These are phyloP conservation scores for Neoboletus subvelutipes DNA, from an alignment of 768 basidiomycete genomes.

Conservation along the genomic window DNA sequence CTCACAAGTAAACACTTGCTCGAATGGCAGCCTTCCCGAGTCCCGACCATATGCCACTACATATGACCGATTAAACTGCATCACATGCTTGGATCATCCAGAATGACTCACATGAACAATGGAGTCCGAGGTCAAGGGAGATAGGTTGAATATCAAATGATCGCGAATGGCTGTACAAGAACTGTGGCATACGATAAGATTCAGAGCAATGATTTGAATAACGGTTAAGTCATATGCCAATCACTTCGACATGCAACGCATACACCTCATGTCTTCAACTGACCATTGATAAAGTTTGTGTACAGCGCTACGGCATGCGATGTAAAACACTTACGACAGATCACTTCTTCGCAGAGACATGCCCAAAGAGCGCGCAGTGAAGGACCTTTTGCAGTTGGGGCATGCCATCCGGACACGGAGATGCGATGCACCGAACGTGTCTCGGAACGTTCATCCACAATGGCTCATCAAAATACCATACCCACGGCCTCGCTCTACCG, in stretches of 20 bases:
- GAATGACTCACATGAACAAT: background rate
- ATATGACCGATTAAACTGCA: background rate
- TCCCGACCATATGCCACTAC: background rate
- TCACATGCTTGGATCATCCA: background rate
- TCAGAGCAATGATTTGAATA: background rate
- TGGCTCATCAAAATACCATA: background rate
- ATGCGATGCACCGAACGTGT: background rate
- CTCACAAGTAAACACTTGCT: too few species aligned
- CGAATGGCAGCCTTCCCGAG: too few species aligned
- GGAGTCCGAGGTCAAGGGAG: background rate
- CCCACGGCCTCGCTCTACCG: conserved; percentile 6
- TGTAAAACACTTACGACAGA: background rate
- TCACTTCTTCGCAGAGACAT: background rate
- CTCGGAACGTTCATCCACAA: conserved; percentile 12
- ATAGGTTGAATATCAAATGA: background rate
- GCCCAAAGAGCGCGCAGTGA: background rate
- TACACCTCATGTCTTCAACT: background rate
- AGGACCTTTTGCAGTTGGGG: background rate
- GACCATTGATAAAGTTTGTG: background rate
- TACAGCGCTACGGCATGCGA: background rate
- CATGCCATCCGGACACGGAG: background rate
- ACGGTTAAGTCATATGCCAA: background rate
- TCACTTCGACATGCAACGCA: background rate
- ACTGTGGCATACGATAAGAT: background rate
- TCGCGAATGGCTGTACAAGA: background rate